Percentiles rank a stretch among this genome's conserved stretches.
These are phyloP conservation scores for Alternaria ventricosa DNA, from an alignment of 2,329 filamentous ascomycete species.

Conservation along the genomic window DNA sequence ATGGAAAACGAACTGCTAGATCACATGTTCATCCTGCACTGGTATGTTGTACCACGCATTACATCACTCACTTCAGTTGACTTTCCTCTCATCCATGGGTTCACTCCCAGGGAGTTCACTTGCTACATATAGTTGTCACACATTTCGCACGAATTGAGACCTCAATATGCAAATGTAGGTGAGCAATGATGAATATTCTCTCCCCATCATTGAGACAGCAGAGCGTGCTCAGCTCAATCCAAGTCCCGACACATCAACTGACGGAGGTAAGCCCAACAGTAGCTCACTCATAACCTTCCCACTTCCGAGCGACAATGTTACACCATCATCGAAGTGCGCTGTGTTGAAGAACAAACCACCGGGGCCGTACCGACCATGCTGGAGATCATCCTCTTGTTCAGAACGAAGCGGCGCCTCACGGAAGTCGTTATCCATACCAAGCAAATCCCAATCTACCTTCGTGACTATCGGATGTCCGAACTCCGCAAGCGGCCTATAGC, in stretches of 20 bases:
- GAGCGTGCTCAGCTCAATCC: too few species aligned
- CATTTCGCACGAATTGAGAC: too few species aligned
- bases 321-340: not conserved
- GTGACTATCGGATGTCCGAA: fast-evolving
- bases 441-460: not conserved
- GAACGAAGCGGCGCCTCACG: not conserved
- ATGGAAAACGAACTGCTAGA: too few species aligned
- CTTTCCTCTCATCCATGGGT: too few species aligned
- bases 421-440: not conserved
- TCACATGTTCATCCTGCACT: too few species aligned
- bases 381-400: not conserved
- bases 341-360: not conserved
- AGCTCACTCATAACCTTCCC: not conserved
- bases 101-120: too few species aligned
- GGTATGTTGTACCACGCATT: too few species aligned
- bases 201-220: too few species aligned
- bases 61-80: too few species aligned
- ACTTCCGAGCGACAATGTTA: not conserved
- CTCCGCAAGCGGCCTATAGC: not conserved
- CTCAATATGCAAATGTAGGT: too few species aligned
- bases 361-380: fast-evolving
- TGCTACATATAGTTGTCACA: too few species aligned
- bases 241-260: fast-evolving
- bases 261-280: not conserved
- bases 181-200: too few species aligned